Percentiles rank a stretch among this genome's conserved stretches.
These are phyloP conservation scores for Euphorbia tirucalli DNA, from an alignment of 345 rosid genomes.

Conservation along the genomic window DNA sequence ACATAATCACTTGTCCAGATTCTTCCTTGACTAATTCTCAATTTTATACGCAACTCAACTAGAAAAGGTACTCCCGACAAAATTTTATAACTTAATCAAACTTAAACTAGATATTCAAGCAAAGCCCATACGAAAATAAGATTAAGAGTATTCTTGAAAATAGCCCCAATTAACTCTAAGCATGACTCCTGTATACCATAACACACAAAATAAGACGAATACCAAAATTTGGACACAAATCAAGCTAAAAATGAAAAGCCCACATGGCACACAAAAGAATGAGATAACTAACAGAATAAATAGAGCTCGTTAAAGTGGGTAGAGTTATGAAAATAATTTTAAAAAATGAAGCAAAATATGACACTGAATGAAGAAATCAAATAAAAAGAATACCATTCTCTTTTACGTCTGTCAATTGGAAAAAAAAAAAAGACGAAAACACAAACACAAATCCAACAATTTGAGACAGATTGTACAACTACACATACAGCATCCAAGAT, in stretches of 20 bases:
- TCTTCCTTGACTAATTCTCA: not conserved
- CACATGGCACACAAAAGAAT: not conserved
- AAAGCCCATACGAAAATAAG: not conserved
- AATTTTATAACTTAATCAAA: not conserved
- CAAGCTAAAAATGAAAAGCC: not conserved
- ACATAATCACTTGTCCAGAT: not conserved
- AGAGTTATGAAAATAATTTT: not conserved
- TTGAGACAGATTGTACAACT: not conserved
- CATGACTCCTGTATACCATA: not conserved
- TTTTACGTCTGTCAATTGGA: too few relatives aligned
- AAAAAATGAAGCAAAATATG: not conserved
- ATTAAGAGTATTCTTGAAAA: not conserved
- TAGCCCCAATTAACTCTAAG: not conserved
- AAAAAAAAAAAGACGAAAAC: too few relatives aligned
- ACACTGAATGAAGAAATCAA: not conserved
- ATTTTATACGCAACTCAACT: not conserved
- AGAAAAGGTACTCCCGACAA: not conserved
- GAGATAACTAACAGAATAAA: too few relatives aligned
- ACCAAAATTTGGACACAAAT: not conserved
- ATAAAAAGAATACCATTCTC: too few relatives aligned
- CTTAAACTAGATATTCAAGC: slow-evolving; percentile 8
- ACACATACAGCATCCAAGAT: not conserved
- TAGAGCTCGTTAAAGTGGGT: too few relatives aligned
- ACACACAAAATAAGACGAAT: not conserved
- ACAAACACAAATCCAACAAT: not conserved